These are phyloP conservation scores for Myriosclerotinia duriaeana DNA, from an alignment of 2,329 filamentous ascomycete genomes.

Conservation along the genomic window DNA sequence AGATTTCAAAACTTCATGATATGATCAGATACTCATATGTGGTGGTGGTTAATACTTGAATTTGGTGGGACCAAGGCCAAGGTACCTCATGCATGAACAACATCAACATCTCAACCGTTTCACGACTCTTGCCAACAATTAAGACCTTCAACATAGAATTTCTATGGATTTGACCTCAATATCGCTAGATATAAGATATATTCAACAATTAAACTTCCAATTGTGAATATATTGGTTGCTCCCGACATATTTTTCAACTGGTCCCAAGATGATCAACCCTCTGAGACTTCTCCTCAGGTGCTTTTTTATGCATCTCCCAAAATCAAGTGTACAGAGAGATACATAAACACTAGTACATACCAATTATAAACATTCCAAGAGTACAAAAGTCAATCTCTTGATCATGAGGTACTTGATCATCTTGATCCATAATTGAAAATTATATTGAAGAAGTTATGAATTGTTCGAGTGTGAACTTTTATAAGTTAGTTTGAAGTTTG, in stretches of 20 bases:
- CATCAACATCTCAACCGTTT: conserved; percentile 14
- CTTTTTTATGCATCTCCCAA: conserved; percentile 3
- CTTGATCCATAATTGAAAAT: conserved; percentile 23
- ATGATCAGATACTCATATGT: not conserved
- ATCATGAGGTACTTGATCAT: conserved; percentile 34
- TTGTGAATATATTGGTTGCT: not conserved
- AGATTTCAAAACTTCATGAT: not conserved
- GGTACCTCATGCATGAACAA: conserved; percentile 14
- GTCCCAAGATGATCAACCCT: not conserved
- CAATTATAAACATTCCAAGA: conserved; percentile 72
- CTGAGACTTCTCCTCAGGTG: conserved; percentile 14
- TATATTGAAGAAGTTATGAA: not conserved
- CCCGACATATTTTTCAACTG: not conserved
- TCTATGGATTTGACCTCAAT: not conserved
- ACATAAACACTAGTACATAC: conserved; percentile 46
- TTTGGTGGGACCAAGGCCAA: not conserved
- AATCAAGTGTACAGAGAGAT: not conserved
- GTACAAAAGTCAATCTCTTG: conserved; percentile 65
- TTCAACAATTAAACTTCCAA: too few relatives aligned
- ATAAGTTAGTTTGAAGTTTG: too few relatives aligned
- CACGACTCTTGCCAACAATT: conserved; percentile 10
- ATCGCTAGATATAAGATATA: not conserved
- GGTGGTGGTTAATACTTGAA: not conserved
- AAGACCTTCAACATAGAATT: not conserved
- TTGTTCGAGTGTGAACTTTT: not conserved